A percentile compares a stretch with the other conserved stretches of the same genome.
phyloP scores from a whole-genome alignment of 495 filamentous ascomycete species.

The Penicillium coprophilum region DNA sequence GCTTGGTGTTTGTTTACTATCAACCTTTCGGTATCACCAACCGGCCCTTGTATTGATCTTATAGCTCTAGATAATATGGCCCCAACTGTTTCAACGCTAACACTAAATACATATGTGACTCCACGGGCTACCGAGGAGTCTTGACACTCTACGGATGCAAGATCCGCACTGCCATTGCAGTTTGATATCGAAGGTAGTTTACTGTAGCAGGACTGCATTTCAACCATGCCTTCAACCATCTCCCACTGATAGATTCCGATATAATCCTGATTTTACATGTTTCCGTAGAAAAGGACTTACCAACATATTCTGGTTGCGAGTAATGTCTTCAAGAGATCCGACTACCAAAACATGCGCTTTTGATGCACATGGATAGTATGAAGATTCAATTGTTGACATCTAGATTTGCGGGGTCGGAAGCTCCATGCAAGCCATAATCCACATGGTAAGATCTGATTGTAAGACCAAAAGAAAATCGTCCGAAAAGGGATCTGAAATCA shows the following conservation, averaged over 20 bases:
- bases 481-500: not conserved
- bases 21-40: not conserved
- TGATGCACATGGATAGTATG: not conserved
- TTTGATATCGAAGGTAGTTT: not conserved
- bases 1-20: not conserved
- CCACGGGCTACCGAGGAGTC: not conserved
- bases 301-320: not conserved
- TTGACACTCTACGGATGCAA: not conserved
- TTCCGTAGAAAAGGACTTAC: not conserved
- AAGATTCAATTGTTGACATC: conserved; percentile 13
- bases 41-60: not conserved
- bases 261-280: not conserved
- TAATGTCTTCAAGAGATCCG: not conserved
- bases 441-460: not conserved
- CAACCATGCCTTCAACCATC: not conserved
- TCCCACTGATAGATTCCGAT: not conserved
- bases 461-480: no score
- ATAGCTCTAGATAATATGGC: not conserved
- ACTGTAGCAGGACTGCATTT: not conserved
- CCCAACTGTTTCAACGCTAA: not conserved
- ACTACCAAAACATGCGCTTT: not conserved
- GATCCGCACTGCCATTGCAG: not conserved
- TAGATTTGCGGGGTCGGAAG: conserved; percentile 5
- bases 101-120: no score
- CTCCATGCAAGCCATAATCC: conserved; percentile 13